Percentiles rank a stretch among this genome's conserved stretches.
Evolutionary conservation across 228 moss, liverwort and hornwort genomes (phyloP).

Genomic region (Sphagnum magellanicum): DNA sequence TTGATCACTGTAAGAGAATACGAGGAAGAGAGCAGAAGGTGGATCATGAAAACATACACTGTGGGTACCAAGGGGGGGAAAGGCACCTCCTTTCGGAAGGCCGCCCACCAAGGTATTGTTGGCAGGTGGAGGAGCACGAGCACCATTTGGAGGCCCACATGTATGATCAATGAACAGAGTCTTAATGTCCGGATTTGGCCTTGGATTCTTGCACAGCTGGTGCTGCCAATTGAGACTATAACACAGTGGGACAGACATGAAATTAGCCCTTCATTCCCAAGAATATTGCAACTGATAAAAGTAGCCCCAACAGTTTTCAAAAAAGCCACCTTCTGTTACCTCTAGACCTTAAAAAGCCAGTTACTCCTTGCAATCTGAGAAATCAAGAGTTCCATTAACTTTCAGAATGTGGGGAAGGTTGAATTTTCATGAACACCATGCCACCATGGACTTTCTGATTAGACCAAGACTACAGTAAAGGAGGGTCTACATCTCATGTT

Average conservation of each 20-base stretch:
- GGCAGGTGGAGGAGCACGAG: constrained; percentile 85
- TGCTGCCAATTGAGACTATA: constrained; percentile 98
- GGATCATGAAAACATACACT: constrained; percentile 43
- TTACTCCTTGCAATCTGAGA: too few relatives aligned
- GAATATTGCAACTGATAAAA: neutral
- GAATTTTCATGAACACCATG: neutral
- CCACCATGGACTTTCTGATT: too few relatives aligned
- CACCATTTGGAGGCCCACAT: constrained; percentile 95
- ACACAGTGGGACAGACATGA: neutral
- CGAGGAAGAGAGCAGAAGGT: too few relatives aligned
- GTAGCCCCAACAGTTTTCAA: too few relatives aligned
- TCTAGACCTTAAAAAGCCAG: too few relatives aligned
- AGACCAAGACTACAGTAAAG: too few relatives aligned
- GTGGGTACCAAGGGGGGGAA: constrained; percentile 87
- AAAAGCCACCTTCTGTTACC: too few relatives aligned
- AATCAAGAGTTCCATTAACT: neutral
- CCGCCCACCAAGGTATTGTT: constrained; percentile 89
- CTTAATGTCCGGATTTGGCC: constrained; percentile 97
- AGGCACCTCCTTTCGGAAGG: constrained; percentile 81
- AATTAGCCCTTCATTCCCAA: neutral
- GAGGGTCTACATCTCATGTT: too few relatives aligned
- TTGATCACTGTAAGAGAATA: too few relatives aligned
- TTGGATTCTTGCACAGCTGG: constrained; percentile 94
- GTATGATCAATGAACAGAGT: constrained; percentile 96
- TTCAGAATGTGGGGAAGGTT: neutral